phyloP scores from a whole-genome alignment of 352 stramenopile genomes.

The Phytophthora fragariaefolia region DNA sequence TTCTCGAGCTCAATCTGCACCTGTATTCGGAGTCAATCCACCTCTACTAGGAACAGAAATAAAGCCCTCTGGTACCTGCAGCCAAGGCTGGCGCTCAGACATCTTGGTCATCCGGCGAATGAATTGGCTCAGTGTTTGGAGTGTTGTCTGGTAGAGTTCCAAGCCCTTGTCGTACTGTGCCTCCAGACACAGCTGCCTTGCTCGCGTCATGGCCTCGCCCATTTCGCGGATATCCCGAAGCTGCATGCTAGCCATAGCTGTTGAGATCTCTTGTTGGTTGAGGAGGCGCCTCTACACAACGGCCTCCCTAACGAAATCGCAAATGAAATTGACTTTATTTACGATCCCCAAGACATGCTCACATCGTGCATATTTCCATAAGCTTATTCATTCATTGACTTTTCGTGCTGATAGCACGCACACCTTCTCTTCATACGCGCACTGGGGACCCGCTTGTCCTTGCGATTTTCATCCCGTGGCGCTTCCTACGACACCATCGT shows the following conservation, averaged over 20 bases:
- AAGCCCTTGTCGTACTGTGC: conserved; percentile 71
- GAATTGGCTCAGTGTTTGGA: conserved; percentile 64
- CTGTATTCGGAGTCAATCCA: conserved; percentile 29
- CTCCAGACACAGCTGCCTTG: conserved; percentile 66
- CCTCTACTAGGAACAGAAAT: background rate
- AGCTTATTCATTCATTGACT: conserved; percentile 21
- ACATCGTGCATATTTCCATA: background rate
- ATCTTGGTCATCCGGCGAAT: conserved; percentile 75
- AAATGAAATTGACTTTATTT: conserved; percentile 19
- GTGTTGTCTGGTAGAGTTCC: conserved; percentile 64
- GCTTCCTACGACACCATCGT: conserved; percentile 32
- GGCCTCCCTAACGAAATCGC: too few species aligned
- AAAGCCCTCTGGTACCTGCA: conserved; percentile 48
- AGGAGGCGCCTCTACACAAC: conserved; percentile 14
- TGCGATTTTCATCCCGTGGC: conserved; percentile 36
- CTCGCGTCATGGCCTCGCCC: conserved; percentile 66
- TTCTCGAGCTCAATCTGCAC: conserved; percentile 88
- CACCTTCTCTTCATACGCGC: conserved; percentile 17
- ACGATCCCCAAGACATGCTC: conserved; percentile 12
- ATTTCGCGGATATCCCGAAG: conserved; percentile 71
- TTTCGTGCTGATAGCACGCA: conserved; percentile 9
- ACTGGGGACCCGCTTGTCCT: conserved; percentile 25
- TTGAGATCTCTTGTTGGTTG: conserved; percentile 1
- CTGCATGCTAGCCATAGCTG: conserved; percentile 52
- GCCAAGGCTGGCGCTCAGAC: conserved; percentile 79